Percentiles rank a stretch among this genome's conserved stretches.
These are phyloP conservation scores for Carex arenaria DNA, from an alignment of 202 grass and related monocot genomes.

Conservation along the genomic window DNA sequence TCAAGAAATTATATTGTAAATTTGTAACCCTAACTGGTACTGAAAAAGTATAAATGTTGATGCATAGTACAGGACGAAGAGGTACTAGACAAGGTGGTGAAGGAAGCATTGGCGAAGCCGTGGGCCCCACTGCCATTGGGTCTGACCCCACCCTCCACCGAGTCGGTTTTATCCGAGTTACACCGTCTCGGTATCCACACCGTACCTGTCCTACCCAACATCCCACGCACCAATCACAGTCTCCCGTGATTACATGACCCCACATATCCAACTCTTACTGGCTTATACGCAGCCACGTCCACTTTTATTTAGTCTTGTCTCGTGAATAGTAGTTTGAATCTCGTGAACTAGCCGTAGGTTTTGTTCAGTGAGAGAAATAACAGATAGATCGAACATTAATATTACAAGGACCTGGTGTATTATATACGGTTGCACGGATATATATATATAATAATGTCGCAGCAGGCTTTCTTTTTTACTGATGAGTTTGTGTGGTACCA, in stretches of 20 bases:
- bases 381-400: neutral
- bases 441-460: neutral
- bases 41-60: neutral
- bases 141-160: constrained; percentile 34
- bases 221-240: neutral
- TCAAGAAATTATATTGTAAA: neutral
- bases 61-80: constrained; percentile 30
- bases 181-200: constrained; percentile 30
- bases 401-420: neutral
- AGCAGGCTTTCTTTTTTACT: neutral
- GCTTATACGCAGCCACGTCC: neutral
- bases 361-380: neutral
- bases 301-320: neutral
- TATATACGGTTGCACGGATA: neutral
- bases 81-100: constrained; percentile 28
- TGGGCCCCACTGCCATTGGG: constrained; percentile 40
- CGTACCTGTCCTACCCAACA: constrained; percentile 12
- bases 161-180: constrained; percentile 36
- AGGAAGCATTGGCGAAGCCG: constrained; percentile 38
- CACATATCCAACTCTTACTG: neutral
- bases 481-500: neutral
- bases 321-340: constrained; percentile 9
- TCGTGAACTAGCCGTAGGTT: constrained; percentile 6
- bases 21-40: neutral
- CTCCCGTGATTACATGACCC: neutral